Evolutionary conservation across 2,329 filamentous ascomycete species (phyloP).

Genomic region (Clarireedia homoeocarpa): DNA sequence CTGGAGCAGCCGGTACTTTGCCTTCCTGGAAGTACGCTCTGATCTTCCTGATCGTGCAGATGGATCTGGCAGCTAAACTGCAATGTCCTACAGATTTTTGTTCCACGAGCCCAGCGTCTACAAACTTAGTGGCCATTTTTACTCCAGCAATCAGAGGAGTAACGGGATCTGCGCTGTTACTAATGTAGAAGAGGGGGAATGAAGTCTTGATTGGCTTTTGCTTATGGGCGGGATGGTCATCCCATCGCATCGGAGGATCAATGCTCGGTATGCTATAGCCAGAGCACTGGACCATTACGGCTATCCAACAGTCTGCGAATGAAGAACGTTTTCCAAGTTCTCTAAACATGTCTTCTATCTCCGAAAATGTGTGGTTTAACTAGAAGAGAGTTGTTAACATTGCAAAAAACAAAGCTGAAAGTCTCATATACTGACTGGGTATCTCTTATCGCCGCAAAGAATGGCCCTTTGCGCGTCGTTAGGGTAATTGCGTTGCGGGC

Average conservation of each 20-base stretch:
- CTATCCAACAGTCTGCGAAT: conserved; percentile 22
- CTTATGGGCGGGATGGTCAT: conserved; percentile 21
- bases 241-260: conserved; percentile 26
- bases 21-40: conserved; percentile 22
- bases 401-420: not conserved
- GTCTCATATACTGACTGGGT: conserved; percentile 15
- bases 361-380: conserved; percentile 23
- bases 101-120: conserved; percentile 24
- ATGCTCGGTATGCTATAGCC: conserved; percentile 18
- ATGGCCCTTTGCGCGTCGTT: conserved; percentile 21
- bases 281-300: conserved; percentile 22
- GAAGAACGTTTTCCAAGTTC: conserved; percentile 16
- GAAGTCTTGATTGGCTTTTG: conserved; percentile 28
- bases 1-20: conserved; percentile 19
- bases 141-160: conserved; percentile 29
- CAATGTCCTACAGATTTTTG: conserved; percentile 26
- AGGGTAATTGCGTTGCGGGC: conserved; percentile 11
- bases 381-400: conserved; percentile 8
- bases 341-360: conserved; percentile 21
- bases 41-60: conserved; percentile 23
- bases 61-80: conserved; percentile 16
- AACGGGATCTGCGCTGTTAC: conserved; percentile 34
- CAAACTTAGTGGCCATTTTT: conserved; percentile 26
- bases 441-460: conserved; percentile 26
- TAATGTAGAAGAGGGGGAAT: conserved; percentile 34